A percentile compares a stretch with the other conserved stretches of the same genome.
Evolutionary conservation across 352 stramenopile genomes (phyloP).

Genomic region (Pythium sp.): DNA sequence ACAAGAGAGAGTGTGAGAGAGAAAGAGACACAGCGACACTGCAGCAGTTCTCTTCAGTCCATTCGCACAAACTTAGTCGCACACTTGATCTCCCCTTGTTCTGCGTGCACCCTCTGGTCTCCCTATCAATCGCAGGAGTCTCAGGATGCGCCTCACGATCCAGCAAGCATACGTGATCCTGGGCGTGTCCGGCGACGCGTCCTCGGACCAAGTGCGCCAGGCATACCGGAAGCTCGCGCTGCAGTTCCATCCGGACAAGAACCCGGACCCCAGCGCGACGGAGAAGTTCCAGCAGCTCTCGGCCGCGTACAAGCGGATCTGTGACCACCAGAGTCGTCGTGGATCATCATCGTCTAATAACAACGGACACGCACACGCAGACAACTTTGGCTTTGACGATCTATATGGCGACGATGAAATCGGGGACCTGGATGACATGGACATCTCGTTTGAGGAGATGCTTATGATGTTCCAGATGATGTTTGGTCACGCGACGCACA

Average conservation of each 20-base stretch:
- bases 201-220: constrained; percentile 45
- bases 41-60: not conserved
- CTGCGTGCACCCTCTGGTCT: not conserved
- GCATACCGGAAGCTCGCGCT: constrained; percentile 64
- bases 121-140: not conserved
- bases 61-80: not conserved
- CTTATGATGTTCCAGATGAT: constrained; percentile 79
- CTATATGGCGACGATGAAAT: constrained; percentile 26
- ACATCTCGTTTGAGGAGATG: constrained; percentile 66
- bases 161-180: constrained; percentile 43
- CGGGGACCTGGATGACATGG: constrained; percentile 30
- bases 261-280: constrained; percentile 51
- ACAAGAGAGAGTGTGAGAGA: too few species aligned
- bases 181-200: constrained; percentile 37
- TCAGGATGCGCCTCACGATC: constrained; percentile 31
- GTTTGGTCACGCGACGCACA: constrained; percentile 30
- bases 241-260: constrained; percentile 75
- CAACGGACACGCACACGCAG: not conserved
- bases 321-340: constrained; percentile 42
- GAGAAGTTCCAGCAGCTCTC: constrained; percentile 70
- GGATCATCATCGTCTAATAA: not conserved
- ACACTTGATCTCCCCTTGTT: not conserved
- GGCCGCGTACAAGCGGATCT: constrained; percentile 66
- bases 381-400: constrained; percentile 19
- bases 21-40: not conserved